A percentile compares a stretch with the other conserved stretches of the same genome.
phyloP scores from a whole-genome alignment of 106 monocot genomes.

The Hemerocallis citrina region DNA sequence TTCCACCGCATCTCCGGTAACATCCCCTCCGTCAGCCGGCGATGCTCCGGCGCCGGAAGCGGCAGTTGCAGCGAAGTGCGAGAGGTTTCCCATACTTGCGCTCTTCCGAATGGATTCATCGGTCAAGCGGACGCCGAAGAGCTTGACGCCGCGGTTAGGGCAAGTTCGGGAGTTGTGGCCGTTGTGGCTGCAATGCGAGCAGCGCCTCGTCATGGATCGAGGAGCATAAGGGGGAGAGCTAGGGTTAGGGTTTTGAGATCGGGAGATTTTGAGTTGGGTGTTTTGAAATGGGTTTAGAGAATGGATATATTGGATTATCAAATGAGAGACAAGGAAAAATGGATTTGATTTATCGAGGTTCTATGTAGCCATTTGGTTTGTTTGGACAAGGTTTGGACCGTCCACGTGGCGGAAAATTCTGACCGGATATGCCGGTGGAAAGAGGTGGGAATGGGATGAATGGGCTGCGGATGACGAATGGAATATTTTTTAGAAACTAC shows the following conservation, averaged over 20 bases:
- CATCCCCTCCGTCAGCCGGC: slow-evolving; percentile 35
- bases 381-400: too few species aligned
- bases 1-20: slow-evolving; percentile 17
- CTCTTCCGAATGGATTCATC: slow-evolving; percentile 50
- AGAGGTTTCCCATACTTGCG: slow-evolving; percentile 62
- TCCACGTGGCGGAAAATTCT: slow-evolving; percentile 9
- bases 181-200: slow-evolving; percentile 56
- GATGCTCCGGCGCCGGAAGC: slow-evolving; percentile 37
- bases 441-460: too few species aligned
- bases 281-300: too few species aligned
- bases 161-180: slow-evolving; percentile 55
- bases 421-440: too few species aligned
- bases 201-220: slow-evolving; percentile 35
- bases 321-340: not conserved
- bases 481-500: too few species aligned
- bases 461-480: too few species aligned
- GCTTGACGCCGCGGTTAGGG: slow-evolving; percentile 35
- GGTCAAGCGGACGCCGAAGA: slow-evolving; percentile 34
- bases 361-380: too few species aligned
- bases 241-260: slow-evolving; percentile 14
- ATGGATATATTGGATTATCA: not conserved
- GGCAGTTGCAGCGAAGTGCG: slow-evolving; percentile 37
- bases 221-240: not conserved
- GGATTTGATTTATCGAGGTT: not conserved
- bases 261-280: too few species aligned